These are phyloP conservation scores for Sporobolomyces phaffii DNA, from an alignment of 768 basidiomycete genomes.

Conservation along the genomic window DNA sequence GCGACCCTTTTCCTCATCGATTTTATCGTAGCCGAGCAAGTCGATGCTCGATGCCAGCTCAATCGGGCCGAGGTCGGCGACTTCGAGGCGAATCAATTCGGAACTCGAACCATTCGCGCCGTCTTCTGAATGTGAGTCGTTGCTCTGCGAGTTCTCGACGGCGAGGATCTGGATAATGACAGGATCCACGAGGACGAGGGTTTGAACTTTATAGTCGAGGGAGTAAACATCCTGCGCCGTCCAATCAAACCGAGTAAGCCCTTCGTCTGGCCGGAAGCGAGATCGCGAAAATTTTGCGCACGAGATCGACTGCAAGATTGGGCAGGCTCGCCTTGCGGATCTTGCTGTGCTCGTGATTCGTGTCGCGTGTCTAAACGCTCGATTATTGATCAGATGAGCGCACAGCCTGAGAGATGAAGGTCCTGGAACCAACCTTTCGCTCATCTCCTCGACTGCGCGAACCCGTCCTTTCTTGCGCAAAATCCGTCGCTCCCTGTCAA, in stretches of 20 bases:
- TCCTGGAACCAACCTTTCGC: too few relatives aligned
- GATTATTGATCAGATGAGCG: not conserved
- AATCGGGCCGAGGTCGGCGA: conserved; percentile 24
- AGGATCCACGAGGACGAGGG: conserved; percentile 12
- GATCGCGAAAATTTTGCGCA: not conserved
- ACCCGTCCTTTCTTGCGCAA: too few relatives aligned
- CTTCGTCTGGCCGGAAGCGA: too few relatives aligned
- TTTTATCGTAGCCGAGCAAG: conserved; percentile 17
- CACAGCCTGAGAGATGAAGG: too few relatives aligned
- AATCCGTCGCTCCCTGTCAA: too few relatives aligned
- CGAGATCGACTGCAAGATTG: not conserved
- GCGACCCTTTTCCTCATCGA: not conserved
- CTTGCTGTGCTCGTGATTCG: not conserved
- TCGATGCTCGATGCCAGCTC: conserved; percentile 9
- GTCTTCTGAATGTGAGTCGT: not conserved
- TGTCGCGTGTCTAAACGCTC: not conserved
- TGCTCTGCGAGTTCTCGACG: not conserved
- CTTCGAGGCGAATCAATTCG: conserved; percentile 31
- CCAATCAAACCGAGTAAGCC: too few relatives aligned
- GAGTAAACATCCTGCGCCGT: conserved; percentile 2
- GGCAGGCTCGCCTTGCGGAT: not conserved
- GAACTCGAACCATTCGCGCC: not conserved
- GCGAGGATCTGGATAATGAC: conserved; percentile 33
- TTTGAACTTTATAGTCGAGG: conserved; percentile 11
- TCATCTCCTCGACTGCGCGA: too few relatives aligned